Evolutionary conservation across 2,329 filamentous ascomycete species (phyloP), one percentile per base, ranked within the genome.

Genomic region (Venturia effusa): DNA sequence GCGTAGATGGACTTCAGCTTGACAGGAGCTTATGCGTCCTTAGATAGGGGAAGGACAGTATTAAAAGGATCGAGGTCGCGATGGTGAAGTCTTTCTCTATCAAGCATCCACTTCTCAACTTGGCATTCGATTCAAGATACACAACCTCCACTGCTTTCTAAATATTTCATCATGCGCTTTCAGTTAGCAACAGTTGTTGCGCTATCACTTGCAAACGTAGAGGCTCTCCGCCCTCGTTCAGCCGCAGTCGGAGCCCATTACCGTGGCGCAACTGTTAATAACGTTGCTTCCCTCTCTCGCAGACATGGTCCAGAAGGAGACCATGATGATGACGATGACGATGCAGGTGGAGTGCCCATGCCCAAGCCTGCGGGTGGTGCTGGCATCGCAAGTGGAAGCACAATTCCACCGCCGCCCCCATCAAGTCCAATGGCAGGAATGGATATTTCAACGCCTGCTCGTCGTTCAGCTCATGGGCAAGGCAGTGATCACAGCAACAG

Each of bases 301-400:
- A 57, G 51, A 24, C 51, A 57, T 57, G 51, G 51, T 34, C 27
- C 51, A 57, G 27, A 57, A 15, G 51, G 51, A n/a, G 51, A 57
- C n/a, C n/a, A n/a, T n/a, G n/a, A n/a, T n/a, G n/a, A n/a, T n/a
- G n/a, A n/a, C n/a, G n/a, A n/a, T n/a, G n/a, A n/a, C 30, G 51
- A 57, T n/a, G 51, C 32, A 8, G 51, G 34, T 57, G 51, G 24
- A 34, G 34, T 57, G 51, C 51, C 51, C 24, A 54, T 6, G 27
- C 51, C 30, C 27, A 34, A 34, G 22, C 51, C 51, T n/a, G 51
- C 27, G 15, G 51, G 51, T 10, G 51, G 51, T 32, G 51, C 51
- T 17, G 51, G 51, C 15, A 8, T 54, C 4, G 48, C 24, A 15
- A 19, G 3, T 30, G 48, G 48, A 54, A 55, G 51, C 51, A 55